Conservation (phyloP, 805 yeast species). For the Teunomyces stri region DNA sequence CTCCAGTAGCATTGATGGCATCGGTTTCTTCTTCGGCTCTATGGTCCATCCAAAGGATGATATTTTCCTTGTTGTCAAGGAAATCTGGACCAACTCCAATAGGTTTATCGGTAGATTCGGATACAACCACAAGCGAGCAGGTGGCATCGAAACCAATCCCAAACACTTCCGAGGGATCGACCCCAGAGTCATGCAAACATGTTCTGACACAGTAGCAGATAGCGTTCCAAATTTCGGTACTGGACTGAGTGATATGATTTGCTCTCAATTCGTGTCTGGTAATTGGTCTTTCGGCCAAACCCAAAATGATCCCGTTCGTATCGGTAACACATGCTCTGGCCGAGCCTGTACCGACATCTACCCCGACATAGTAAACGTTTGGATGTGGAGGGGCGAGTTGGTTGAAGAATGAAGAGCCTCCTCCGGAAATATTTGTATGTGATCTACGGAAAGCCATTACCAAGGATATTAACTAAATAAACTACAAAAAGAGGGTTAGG, state of each 20-base stretch:
- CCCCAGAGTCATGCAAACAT: constrained; percentile 70
- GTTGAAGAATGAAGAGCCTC: constrained; percentile 39
- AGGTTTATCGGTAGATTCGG: constrained; percentile 63
- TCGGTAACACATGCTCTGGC: constrained; percentile 94
- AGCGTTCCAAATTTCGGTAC: constrained; percentile 88
- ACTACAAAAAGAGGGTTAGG: not conserved
- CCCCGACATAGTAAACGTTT: constrained; percentile 66
- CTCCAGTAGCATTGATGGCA: constrained; percentile 75
- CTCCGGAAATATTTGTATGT: constrained; percentile 39
- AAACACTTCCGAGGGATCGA: constrained; percentile 62
- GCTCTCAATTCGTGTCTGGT: constrained; percentile 73
- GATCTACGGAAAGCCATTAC: constrained; percentile 35
- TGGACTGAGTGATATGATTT: constrained; percentile 77
- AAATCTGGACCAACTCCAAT: constrained; percentile 93
- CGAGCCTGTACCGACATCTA: constrained; percentile 97
- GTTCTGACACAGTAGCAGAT: constrained; percentile 79
- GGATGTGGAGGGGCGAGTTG: constrained; percentile 38
- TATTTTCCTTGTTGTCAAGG: constrained; percentile 66
- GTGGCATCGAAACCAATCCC: constrained; percentile 98
- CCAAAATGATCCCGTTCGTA: constrained; percentile 74
- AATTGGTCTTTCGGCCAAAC: constrained; percentile 75
- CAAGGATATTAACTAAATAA: constrained; percentile 5
- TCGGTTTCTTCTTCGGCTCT: constrained; percentile 82
- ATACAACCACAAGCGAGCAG: constrained; percentile 84
- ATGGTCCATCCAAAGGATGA: constrained; percentile 98